These are phyloP conservation scores for Tylopilus sp. DNA, from an alignment of 768 basidiomycete species.

Conservation along the genomic window DNA sequence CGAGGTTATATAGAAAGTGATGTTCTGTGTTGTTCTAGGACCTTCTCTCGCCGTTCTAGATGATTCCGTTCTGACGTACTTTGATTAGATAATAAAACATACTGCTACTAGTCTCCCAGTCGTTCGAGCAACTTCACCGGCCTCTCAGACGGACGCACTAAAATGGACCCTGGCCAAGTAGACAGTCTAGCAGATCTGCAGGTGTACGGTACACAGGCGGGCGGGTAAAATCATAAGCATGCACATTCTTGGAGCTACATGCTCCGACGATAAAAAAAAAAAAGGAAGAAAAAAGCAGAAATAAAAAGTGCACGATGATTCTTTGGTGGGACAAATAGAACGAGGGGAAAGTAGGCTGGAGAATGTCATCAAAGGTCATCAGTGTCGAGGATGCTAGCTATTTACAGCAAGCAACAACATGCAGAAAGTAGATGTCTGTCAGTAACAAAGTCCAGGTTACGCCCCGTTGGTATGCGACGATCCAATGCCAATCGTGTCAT, in stretches of 20 bases:
- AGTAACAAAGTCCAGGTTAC: slow-evolving; percentile 14
- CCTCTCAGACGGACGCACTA: slow-evolving; percentile 1
- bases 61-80: slow-evolving; percentile 30
- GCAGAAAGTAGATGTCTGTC: slow-evolving; percentile 15
- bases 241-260: slow-evolving; percentile 25
- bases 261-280: slow-evolving; percentile 15
- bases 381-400: slow-evolving; percentile 16
- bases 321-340: slow-evolving; percentile 19
- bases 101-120: not conserved
- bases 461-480: slow-evolving; percentile 30
- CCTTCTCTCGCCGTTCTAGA: slow-evolving; percentile 34
- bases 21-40: slow-evolving; percentile 33
- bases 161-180: slow-evolving; percentile 12
- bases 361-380: slow-evolving; percentile 31
- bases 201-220: slow-evolving; percentile 22
- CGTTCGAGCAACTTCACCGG: not conserved
- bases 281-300: slow-evolving; percentile 2
- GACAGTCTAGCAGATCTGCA: slow-evolving; percentile 26
- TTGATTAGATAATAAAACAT: slow-evolving; percentile 32
- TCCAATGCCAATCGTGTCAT: slow-evolving; percentile 43
- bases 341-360: slow-evolving; percentile 17
- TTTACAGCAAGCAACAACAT: slow-evolving; percentile 24
- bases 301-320: slow-evolving; percentile 15
- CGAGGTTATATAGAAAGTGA: slow-evolving; percentile 29
- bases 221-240: slow-evolving; percentile 25